Conservation (phyloP, 805 yeast species). For the Yamadazyma nakazawae region DNA sequence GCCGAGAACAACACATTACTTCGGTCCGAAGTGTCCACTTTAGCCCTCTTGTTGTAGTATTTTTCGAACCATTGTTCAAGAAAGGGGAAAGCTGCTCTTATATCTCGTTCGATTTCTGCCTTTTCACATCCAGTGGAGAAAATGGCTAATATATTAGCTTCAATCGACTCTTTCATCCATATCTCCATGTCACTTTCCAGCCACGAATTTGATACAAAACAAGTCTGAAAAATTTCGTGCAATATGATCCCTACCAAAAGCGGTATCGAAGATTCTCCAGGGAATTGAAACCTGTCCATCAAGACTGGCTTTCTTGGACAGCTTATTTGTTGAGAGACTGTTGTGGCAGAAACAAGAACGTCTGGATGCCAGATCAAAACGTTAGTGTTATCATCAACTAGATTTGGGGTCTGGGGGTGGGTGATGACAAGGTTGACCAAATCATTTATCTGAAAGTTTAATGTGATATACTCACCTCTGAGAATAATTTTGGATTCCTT, state of each 20-base stretch:
- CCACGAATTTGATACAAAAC: conserved; percentile 41
- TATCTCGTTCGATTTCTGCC: conserved; percentile 40
- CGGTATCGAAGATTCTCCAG: conserved; percentile 63
- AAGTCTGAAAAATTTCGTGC: conserved; percentile 69
- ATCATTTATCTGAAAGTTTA: conserved; percentile 50
- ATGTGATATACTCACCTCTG: conserved; percentile 57
- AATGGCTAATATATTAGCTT: conserved; percentile 47
- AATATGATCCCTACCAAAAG: conserved; percentile 78
- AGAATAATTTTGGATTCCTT: conserved; percentile 43
- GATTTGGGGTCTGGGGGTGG: conserved; percentile 29
- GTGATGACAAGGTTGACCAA: conserved; percentile 60
- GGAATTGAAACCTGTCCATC: conserved; percentile 50
- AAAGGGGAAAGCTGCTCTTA: conserved; percentile 48
- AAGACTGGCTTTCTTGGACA: conserved; percentile 75
- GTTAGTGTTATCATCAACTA: conserved; percentile 56
- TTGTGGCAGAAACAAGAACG: conserved; percentile 72
- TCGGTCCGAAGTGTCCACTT: conserved; percentile 18
- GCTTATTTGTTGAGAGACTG: conserved; percentile 68
- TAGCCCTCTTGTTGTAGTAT: conserved; percentile 29
- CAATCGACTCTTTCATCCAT: conserved; percentile 38
- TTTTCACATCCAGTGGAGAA: conserved; percentile 46
- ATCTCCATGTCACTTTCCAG: conserved; percentile 35
- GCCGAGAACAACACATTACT: conserved; percentile 47
- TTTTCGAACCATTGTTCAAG: conserved; percentile 51
- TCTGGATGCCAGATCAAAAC: conserved; percentile 86